phyloP scores from a whole-genome alignment of 345 rosid genomes.

The Rhodamnia rubescens region DNA sequence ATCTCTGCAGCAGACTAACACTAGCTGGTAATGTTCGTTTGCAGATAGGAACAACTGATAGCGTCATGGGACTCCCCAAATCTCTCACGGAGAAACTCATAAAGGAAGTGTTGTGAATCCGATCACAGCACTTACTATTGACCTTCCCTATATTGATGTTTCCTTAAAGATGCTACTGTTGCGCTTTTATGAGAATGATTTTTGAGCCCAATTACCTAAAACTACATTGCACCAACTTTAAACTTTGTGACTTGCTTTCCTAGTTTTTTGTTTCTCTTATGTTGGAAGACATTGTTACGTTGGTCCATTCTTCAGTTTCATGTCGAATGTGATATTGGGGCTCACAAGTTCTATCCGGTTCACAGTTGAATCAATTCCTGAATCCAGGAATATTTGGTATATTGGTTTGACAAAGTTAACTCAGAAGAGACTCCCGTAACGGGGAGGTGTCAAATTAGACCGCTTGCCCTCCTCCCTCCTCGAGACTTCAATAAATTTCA shows the following conservation, averaged over 20 bases:
- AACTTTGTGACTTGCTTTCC: background rate
- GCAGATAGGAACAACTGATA: conserved; percentile 86
- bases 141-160: background rate
- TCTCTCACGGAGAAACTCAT: conserved; percentile 54
- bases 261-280: background rate
- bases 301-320: background rate
- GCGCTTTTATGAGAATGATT: background rate
- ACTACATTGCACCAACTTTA: background rate
- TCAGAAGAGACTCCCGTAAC: background rate
- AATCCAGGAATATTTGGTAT: background rate
- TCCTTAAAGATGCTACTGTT: background rate
- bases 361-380: background rate
- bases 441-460: background rate
- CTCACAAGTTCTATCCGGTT: background rate
- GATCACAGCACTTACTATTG: background rate
- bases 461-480: background rate
- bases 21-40: background rate
- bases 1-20: background rate
- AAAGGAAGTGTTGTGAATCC: conserved; percentile 33
- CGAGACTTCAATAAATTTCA: background rate
- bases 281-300: background rate
- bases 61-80: conserved; percentile 92
- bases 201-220: background rate
- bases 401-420: background rate
- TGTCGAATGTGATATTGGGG: background rate